Conservation (phyloP, 352 stramenopile genomes). For the Aphanomyces astaci region DNA sequence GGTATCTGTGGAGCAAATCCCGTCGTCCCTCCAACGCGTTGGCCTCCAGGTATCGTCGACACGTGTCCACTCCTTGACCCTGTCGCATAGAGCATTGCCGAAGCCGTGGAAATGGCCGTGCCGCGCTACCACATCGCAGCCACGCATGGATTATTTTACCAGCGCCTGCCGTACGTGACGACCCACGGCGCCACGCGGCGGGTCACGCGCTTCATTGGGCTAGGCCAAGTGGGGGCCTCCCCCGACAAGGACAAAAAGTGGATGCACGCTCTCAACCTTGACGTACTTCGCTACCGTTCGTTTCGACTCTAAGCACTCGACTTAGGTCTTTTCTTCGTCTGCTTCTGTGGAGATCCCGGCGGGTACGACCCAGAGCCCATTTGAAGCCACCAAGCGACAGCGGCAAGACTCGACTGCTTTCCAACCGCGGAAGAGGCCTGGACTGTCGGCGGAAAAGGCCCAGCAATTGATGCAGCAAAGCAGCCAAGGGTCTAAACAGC, state of each 20-base stretch:
- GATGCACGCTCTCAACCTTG: conserved; percentile 64
- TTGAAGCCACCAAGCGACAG: conserved; percentile 26
- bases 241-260: conserved; percentile 78
- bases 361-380: conserved; percentile 68
- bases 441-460: conserved; percentile 57
- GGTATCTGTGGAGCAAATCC: conserved; percentile 50
- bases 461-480: conserved; percentile 49
- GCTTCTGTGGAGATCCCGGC: conserved; percentile 52
- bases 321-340: neutral
- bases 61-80: neutral
- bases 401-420: conserved; percentile 24
- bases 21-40: conserved; percentile 34
- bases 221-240: conserved; percentile 44
- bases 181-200: conserved; percentile 33
- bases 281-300: conserved; percentile 27
- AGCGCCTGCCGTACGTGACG: conserved; percentile 66
- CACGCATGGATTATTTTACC: conserved; percentile 56
- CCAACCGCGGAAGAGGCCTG: conserved; percentile 39
- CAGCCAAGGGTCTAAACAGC: neutral
- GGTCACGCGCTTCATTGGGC: conserved; percentile 60
- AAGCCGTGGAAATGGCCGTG: conserved; percentile 37
- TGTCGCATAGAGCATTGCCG: neutral
- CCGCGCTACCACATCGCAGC: conserved; percentile 70
- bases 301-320: neutral
- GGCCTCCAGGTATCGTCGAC: conserved; percentile 10